phyloP scores from a whole-genome alignment of 2,329 filamentous ascomycete species.

The Fusarium sp. region DNA sequence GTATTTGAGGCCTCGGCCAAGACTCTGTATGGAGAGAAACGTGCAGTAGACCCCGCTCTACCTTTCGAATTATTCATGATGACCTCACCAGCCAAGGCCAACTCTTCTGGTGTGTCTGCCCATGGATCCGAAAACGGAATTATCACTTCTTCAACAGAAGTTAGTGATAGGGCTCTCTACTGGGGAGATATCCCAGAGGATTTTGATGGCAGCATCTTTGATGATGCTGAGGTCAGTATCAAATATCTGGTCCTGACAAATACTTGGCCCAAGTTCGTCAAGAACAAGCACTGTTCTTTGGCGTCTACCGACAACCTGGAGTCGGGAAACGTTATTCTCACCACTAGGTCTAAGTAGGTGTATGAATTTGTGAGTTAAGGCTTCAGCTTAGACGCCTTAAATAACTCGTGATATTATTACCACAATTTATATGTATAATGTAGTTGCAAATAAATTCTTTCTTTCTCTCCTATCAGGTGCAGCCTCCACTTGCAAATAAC shows the following conservation, averaged over 20 bases:
- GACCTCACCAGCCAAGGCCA: not conserved
- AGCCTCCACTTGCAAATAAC: not conserved
- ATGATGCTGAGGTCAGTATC: constrained; percentile 67
- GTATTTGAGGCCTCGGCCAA: constrained; percentile 65
- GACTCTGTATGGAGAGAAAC: constrained; percentile 50
- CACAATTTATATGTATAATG: not conserved
- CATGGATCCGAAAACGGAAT: not conserved
- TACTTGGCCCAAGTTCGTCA: constrained; percentile 71
- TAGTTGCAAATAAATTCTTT: not conserved
- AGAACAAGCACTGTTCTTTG: constrained; percentile 36
- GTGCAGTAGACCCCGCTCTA: constrained; percentile 49
- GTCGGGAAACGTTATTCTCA: not conserved
- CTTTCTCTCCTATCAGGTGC: not conserved
- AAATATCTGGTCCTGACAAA: constrained; percentile 75
- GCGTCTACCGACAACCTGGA: not conserved
- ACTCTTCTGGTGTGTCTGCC: not conserved
- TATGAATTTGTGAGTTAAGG: not conserved
- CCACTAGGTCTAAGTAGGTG: not conserved
- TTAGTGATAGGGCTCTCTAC: constrained; percentile 41
- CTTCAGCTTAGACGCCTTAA: not conserved
- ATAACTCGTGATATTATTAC: not conserved
- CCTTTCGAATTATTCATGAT: constrained; percentile 46
- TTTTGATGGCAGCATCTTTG: constrained; percentile 66
- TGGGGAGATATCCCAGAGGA: constrained; percentile 56
- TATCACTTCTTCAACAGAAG: not conserved